Conservation (phyloP, 2,329 filamentous ascomycete species). For the Phialophora macrospora region DNA sequence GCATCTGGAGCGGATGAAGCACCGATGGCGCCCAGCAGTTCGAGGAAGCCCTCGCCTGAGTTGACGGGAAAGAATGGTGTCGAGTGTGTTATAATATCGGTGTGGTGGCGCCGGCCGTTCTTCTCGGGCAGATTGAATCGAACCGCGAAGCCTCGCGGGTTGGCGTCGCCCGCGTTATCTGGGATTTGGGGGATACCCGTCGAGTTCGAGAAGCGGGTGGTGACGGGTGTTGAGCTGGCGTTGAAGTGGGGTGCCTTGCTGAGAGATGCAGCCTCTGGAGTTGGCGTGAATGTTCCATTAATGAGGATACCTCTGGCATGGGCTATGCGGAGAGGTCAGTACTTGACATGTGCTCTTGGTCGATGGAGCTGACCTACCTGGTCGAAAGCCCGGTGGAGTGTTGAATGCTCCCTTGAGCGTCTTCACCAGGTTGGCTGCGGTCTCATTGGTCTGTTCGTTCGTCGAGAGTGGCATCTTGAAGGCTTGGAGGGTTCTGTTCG, state of each 20-base stretch:
- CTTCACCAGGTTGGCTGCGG: constrained; percentile 46
- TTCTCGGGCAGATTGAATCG: constrained; percentile 53
- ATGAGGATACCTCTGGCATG: constrained; percentile 61
- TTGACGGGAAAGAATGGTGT: constrained; percentile 59
- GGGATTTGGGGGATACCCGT: constrained; percentile 59
- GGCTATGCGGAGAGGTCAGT: constrained; percentile 52
- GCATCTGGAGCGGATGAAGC: constrained; percentile 41
- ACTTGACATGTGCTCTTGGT: constrained; percentile 39
- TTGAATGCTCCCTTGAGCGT: constrained; percentile 48
- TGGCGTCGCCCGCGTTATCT: constrained; percentile 55
- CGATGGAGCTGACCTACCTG: constrained; percentile 46
- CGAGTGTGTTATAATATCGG: constrained; percentile 62
- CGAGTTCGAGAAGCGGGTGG: constrained; percentile 58
- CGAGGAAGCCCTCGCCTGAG: constrained; percentile 60
- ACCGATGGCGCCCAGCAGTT: constrained; percentile 53
- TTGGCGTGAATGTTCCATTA: constrained; percentile 59
- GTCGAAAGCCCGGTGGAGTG: constrained; percentile 49
- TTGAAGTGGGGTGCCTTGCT: constrained; percentile 57
- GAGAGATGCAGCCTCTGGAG: constrained; percentile 50
- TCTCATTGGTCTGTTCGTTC: constrained; percentile 48
- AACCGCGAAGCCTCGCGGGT: constrained; percentile 56
- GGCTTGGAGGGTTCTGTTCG: constrained; percentile 1
- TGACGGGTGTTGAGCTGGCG: constrained; percentile 51
- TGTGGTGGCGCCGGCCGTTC: constrained; percentile 54
- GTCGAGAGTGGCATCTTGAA: constrained; percentile 53